Evolutionary conservation across 2,329 filamentous ascomycete genomes (phyloP).

Genomic region (Calonectria pauciramosa): DNA sequence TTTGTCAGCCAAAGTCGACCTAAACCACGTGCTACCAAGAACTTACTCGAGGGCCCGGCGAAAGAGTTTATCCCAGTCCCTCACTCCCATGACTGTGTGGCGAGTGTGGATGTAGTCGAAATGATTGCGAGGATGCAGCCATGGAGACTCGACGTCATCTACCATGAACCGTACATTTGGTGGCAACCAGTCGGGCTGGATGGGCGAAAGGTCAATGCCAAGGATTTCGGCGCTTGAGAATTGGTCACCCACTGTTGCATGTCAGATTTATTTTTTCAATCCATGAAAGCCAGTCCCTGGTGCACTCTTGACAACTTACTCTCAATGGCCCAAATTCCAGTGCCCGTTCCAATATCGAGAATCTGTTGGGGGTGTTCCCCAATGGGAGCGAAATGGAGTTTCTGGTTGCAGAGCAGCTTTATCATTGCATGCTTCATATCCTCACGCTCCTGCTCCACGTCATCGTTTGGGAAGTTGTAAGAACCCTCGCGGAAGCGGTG

Average conservation of each 20-base stretch:
- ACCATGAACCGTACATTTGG: slow-evolving; percentile 69
- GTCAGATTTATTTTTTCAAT: slow-evolving; percentile 24
- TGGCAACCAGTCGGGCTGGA: slow-evolving; percentile 66
- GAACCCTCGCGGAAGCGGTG: slow-evolving; percentile 67
- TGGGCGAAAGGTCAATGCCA: slow-evolving; percentile 62
- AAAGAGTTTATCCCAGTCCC: slow-evolving; percentile 67
- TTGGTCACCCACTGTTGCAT: slow-evolving; percentile 59
- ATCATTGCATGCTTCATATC: slow-evolving; percentile 70
- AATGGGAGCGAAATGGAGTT: slow-evolving; percentile 67
- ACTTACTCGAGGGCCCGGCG: slow-evolving; percentile 45
- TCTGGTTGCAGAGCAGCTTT: slow-evolving; percentile 61
- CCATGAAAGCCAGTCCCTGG: background rate
- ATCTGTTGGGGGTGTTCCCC: slow-evolving; percentile 61
- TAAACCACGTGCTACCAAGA: background rate
- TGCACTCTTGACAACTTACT: slow-evolving; percentile 48
- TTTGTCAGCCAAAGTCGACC: background rate
- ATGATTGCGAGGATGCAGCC: slow-evolving; percentile 66
- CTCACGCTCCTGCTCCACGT: slow-evolving; percentile 70
- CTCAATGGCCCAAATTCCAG: slow-evolving; percentile 72
- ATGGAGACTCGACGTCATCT: slow-evolving; percentile 70
- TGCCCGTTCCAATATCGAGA: slow-evolving; percentile 71
- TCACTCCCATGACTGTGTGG: slow-evolving; percentile 68
- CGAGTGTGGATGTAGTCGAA: slow-evolving; percentile 75
- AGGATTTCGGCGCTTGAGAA: slow-evolving; percentile 59
- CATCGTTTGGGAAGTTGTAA: slow-evolving; percentile 73